phyloP scores from a whole-genome alignment of 1,284 basidiomycete species.

The Cutaneotrichosporon sp. region DNA sequence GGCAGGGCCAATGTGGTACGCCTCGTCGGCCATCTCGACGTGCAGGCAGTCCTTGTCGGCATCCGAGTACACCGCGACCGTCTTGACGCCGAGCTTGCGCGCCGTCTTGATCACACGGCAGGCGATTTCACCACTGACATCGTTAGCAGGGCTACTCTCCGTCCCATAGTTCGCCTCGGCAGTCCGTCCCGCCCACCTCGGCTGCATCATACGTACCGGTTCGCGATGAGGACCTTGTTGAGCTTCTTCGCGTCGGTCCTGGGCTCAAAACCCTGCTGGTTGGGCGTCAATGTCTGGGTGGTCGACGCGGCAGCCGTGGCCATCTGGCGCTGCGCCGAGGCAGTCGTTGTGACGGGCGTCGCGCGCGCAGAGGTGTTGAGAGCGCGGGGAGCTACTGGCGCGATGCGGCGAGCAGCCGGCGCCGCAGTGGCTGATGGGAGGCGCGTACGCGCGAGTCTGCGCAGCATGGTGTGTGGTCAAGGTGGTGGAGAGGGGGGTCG shows the following conservation, averaged over 20 bases:
- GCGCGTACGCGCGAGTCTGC: conserved; percentile 5
- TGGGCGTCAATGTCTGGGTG: not conserved
- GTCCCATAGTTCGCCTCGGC: not conserved
- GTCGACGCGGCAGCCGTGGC: conserved; percentile 8
- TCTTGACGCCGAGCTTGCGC: conserved; percentile 76
- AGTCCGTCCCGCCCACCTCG: too few species aligned
- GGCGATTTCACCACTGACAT: conserved; percentile 76
- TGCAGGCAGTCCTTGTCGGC: conserved; percentile 76
- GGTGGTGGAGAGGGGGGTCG: not conserved
- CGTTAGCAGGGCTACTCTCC: not conserved
- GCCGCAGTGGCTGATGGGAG: conserved; percentile 1
- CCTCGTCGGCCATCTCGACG: conserved; percentile 80
- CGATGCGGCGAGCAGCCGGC: not conserved
- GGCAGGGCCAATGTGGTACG: conserved; percentile 86
- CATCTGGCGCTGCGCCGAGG: not conserved
- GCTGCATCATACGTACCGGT: conserved; percentile 52
- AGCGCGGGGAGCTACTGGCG: conserved; percentile 4
- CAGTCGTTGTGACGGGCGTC: not conserved
- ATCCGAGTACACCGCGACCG: conserved; percentile 87
- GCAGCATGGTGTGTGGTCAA: not conserved
- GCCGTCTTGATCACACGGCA: conserved; percentile 90
- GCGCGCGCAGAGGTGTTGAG: not conserved
- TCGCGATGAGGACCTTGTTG: conserved; percentile 76
- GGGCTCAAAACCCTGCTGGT: conserved; percentile 7
- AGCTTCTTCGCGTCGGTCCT: conserved; percentile 24